phyloP scores from a whole-genome alignment of 768 basidiomycete genomes.

The Trametes cingulata region DNA sequence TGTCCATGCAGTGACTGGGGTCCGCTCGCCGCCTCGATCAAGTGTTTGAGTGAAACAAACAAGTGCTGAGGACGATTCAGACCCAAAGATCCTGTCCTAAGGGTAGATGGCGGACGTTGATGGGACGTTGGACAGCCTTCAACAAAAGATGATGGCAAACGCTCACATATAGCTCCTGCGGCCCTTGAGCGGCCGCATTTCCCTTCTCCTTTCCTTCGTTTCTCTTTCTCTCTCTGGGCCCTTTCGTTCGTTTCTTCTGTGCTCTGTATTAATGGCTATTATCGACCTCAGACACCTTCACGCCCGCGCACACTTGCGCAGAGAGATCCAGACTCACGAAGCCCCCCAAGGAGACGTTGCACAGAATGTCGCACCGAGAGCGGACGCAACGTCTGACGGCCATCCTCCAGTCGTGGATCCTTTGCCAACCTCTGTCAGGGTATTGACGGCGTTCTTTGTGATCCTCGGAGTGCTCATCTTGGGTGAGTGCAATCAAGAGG shows the following conservation, averaged over 20 bases:
- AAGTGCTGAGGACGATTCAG: background rate
- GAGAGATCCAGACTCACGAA: background rate
- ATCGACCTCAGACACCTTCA: slow-evolving; percentile 5
- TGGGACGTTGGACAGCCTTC: slow-evolving; percentile 19
- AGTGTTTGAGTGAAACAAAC: slow-evolving; percentile 8
- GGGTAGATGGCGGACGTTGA: slow-evolving; percentile 6
- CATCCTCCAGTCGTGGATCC: slow-evolving; percentile 8
- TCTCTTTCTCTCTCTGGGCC: slow-evolving; percentile 2
- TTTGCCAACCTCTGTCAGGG: slow-evolving; percentile 16
- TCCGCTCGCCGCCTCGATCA: slow-evolving; percentile 5
- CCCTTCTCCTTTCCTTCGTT: slow-evolving; percentile 16
- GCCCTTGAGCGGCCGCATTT: slow-evolving; percentile 5
- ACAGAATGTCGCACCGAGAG: background rate
- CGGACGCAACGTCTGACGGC: slow-evolving; percentile 3
- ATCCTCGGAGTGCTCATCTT: slow-evolving; percentile 22
- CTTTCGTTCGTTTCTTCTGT: slow-evolving; percentile 12
- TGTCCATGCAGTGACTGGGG: slow-evolving; percentile 12
- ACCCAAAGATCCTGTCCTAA: background rate
- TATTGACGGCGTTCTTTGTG: slow-evolving; percentile 21
- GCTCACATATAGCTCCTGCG: slow-evolving; percentile 12
- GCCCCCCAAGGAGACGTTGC: background rate
- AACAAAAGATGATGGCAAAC: slow-evolving; percentile 10
- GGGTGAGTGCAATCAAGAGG: slow-evolving; percentile 8
- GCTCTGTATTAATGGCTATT: slow-evolving; percentile 18
- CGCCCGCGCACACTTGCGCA: slow-evolving; percentile 5